Evolutionary conservation across 768 basidiomycete genomes (phyloP).

Genomic region (Suillus paluster): DNA sequence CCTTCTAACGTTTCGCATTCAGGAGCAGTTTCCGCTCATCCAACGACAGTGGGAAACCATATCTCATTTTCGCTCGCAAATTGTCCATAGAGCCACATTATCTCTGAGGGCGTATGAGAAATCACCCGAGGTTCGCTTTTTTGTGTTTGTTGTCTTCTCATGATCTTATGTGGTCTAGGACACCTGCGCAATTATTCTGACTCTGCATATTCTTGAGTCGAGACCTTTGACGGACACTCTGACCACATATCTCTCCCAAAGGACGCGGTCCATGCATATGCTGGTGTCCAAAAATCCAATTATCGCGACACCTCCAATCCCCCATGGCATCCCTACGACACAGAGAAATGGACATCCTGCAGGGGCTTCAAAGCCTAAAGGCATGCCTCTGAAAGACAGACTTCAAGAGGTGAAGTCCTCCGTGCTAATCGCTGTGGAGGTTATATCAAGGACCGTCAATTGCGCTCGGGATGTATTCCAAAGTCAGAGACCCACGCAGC

Average conservation of each 20-base stretch:
- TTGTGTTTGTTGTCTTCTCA: background rate
- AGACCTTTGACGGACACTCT: constrained; percentile 77
- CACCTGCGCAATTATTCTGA: constrained; percentile 76
- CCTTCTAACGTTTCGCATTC: constrained; percentile 3
- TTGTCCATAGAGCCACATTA: constrained; percentile 84
- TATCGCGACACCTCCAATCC: constrained; percentile 13
- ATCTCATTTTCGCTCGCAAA: constrained; percentile 85
- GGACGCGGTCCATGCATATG: constrained; percentile 59
- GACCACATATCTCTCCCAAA: constrained; percentile 70
- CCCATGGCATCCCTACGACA: constrained; percentile 36
- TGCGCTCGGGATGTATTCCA: constrained; percentile 64
- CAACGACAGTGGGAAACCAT: constrained; percentile 94
- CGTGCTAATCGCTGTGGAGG: constrained; percentile 54
- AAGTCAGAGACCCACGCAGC: constrained; percentile 28
- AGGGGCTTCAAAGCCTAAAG: constrained; percentile 17
- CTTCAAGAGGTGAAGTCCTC: constrained; percentile 59
- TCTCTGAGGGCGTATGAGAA: constrained; percentile 67
- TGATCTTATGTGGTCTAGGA: constrained; percentile 48
- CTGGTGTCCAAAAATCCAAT: constrained; percentile 40
- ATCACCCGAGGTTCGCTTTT: constrained; percentile 53
- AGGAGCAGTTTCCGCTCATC: constrained; percentile 88
- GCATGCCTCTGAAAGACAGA: constrained; percentile 34
- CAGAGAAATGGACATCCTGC: constrained; percentile 41
- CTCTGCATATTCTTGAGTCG: constrained; percentile 89
- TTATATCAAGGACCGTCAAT: constrained; percentile 61